Evolutionary conservation across 805 yeast genomes (phyloP), one percentile per base, ranked within the genome.

Genomic region (Cyberlindnera lachancei): DNA sequence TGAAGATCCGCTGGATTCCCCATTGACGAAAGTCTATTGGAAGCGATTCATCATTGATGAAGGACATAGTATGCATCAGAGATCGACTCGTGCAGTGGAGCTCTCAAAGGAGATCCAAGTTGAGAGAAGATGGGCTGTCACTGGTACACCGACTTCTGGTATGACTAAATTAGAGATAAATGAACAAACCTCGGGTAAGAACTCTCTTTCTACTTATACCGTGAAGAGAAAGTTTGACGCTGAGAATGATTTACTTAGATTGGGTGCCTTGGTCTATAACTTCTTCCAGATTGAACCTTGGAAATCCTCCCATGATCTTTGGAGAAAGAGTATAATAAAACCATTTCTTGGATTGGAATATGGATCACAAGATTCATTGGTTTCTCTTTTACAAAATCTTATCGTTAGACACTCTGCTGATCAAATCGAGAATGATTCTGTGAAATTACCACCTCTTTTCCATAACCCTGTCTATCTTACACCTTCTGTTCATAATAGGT

Each of bases 61-160:
- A 51, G 87, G 87, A 0, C 87, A 79, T 50, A 66, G 76, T 18
- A 66, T 79, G 70, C 66, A 63, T 37, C 64, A 78, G 7, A 66
- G 65, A 34, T 50, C 64, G 2, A 64, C 82, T 0, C 59, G 70
- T 30, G 64, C 72, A 0, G 76, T 72, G 7, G 46, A 53, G 7
- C 47, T 73, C 21, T 74, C 82, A 14, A 61, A 60, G 21, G 55
- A 59, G 15, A 46, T 80, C 28, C 51, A 55, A 29, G 70, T 71
- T 7, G 88, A 79, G 45, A 61, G 85, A 31, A 64, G 71, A 38
- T 79, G 88, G 88, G 75, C 78, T 0, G 83, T 79, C 1, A 74
- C 82, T 0, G 87, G 88, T 19, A 79, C 88, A 0, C 87, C 87
- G 5, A 79, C 86, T 0, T 67, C 81, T 0, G 88, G 88, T 0